These are phyloP conservation scores for Fraxinus floribunda DNA, from an alignment of 305 asterid genomes.

Conservation along the genomic window DNA sequence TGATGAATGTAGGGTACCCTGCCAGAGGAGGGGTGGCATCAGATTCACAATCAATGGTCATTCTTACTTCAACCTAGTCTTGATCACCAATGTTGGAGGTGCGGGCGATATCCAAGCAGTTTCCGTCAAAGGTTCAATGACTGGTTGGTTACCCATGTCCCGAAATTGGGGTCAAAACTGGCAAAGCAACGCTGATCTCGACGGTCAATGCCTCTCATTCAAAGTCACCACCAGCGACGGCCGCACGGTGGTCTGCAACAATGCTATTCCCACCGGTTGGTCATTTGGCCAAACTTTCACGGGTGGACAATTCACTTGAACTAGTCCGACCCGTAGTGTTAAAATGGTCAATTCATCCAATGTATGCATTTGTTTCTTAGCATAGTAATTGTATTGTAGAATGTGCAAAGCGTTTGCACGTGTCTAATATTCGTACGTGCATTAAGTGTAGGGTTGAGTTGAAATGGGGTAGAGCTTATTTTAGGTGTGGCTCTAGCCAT, in stretches of 20 bases:
- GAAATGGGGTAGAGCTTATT: slow-evolving; percentile 28
- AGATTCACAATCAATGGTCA: slow-evolving; percentile 55
- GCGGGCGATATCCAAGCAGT: slow-evolving; percentile 52
- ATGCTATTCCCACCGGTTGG: slow-evolving; percentile 46
- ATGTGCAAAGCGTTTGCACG: background rate
- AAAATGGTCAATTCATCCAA: background rate
- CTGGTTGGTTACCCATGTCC: slow-evolving; percentile 47
- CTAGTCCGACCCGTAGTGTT: background rate
- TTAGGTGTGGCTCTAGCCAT: slow-evolving; percentile 30
- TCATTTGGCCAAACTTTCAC: slow-evolving; percentile 43
- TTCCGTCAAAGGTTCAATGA: slow-evolving; percentile 38
- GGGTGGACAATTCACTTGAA: slow-evolving; percentile 42
- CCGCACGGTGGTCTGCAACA: slow-evolving; percentile 30
- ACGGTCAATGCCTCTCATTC: slow-evolving; percentile 47
- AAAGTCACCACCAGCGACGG: slow-evolving; percentile 52
- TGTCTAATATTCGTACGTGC: background rate
- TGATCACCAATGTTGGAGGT: slow-evolving; percentile 53
- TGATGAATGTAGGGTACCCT: slow-evolving; percentile 35
- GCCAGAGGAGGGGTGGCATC: slow-evolving; percentile 48
- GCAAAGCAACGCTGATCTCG: slow-evolving; percentile 45
- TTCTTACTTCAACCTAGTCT: slow-evolving; percentile 49
- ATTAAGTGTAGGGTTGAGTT: background rate
- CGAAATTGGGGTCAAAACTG: slow-evolving; percentile 66
- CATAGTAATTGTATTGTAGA: background rate
- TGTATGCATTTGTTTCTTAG: background rate